Evolutionary conservation across 2,329 filamentous ascomycete species (phyloP).

Genomic region (Aaosphaeria pasadenensis): DNA sequence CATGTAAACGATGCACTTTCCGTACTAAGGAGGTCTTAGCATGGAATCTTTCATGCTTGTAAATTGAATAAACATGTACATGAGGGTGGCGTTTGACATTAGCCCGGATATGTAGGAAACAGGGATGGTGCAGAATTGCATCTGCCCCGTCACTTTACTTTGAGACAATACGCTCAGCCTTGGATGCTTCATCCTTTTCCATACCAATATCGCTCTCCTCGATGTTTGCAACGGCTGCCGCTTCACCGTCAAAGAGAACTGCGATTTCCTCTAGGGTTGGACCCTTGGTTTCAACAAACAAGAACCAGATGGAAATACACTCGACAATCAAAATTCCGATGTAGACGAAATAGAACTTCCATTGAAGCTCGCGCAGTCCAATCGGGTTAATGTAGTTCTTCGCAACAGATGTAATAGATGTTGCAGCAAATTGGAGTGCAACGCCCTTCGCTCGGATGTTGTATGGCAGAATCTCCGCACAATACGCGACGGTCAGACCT

Average conservation of each 20-base stretch:
- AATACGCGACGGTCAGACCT: constrained; percentile 20
- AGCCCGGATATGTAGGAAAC: no score
- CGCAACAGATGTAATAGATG: background rate
- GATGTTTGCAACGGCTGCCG: background rate
- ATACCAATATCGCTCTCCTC: background rate
- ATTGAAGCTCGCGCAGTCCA: constrained; percentile 8
- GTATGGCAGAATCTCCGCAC: constrained; percentile 28
- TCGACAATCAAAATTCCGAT: constrained; percentile 5
- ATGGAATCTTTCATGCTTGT: no score
- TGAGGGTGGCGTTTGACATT: no score
- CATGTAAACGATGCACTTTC: background rate
- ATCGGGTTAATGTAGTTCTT: constrained; percentile 6
- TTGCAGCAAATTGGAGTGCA: background rate
- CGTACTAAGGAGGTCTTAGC: background rate
- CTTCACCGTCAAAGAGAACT: background rate
- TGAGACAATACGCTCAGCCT: no score
- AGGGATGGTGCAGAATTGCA: no score
- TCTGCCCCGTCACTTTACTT: no score
- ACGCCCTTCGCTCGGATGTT: constrained; percentile 10
- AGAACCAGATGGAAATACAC: background rate
- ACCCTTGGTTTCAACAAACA: background rate
- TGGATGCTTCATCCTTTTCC: background rate
- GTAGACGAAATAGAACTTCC: constrained; percentile 13
- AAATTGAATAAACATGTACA: no score
- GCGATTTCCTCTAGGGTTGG: background rate